Percentiles rank a stretch among this genome's conserved stretches.
These are phyloP conservation scores for Paecilomyces fulvus DNA, from an alignment of 2,329 filamentous ascomycete genomes.

Conservation along the genomic window DNA sequence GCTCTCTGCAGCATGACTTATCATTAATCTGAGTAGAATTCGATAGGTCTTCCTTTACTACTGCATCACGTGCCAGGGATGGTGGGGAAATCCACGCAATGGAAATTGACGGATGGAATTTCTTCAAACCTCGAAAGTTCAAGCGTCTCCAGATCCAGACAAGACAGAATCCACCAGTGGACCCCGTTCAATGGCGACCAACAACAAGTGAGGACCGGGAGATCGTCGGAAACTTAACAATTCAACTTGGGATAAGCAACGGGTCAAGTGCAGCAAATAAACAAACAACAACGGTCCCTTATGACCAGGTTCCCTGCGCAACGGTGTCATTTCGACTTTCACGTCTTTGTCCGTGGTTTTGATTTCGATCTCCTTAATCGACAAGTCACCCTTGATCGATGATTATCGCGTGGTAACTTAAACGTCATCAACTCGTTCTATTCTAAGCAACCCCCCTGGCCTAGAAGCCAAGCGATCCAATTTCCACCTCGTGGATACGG, in stretches of 20 bases:
- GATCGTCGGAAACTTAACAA: background rate
- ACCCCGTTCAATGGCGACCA: background rate
- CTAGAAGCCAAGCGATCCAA: background rate
- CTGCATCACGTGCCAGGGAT: background rate
- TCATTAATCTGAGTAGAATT: too few relatives aligned
- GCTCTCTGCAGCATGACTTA: too few relatives aligned
- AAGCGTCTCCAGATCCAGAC: background rate
- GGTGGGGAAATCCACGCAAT: background rate
- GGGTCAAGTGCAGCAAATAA: background rate
- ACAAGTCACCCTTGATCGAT: background rate
- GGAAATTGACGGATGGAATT: background rate
- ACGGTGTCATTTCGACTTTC: background rate
- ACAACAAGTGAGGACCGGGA: background rate
- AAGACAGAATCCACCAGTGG: background rate
- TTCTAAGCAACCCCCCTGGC: background rate
- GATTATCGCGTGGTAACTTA: background rate
- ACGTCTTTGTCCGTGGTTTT: background rate
- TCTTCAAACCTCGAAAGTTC: background rate
- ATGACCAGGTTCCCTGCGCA: background rate
- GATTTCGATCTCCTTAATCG: background rate
- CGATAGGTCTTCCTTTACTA: background rate
- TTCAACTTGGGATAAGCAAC: background rate
- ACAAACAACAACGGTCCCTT: background rate
- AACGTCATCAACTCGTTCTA: background rate
- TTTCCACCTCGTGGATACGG: background rate